These are phyloP conservation scores for Diutina siamensis DNA, from an alignment of 1,139 yeast genomes.

Conservation along the genomic window DNA sequence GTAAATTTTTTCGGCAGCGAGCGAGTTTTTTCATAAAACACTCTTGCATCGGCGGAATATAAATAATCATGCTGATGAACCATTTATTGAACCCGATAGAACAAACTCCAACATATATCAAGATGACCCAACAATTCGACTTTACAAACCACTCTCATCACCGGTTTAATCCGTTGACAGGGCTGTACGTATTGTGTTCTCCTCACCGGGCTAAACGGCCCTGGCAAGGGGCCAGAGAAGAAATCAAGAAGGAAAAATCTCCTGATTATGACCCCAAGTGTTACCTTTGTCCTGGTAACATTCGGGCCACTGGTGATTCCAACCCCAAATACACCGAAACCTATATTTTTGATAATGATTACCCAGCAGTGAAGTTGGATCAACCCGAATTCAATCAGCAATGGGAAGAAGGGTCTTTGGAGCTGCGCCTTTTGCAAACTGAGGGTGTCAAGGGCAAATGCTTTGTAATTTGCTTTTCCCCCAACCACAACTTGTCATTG, in stretches of 20 bases:
- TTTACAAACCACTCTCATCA: conserved; percentile 53
- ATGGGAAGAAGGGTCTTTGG: conserved; percentile 12
- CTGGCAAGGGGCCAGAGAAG: conserved; percentile 71
- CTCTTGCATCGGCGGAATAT: conserved; percentile 11
- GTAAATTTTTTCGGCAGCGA: conserved; percentile 6
- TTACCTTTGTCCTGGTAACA: conserved; percentile 65
- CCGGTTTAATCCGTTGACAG: conserved; percentile 55
- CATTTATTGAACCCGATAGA: conserved; percentile 5
- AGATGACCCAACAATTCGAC: conserved; percentile 19
- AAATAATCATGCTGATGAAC: conserved; percentile 11
- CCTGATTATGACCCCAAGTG: conserved; percentile 57
- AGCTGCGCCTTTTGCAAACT: conserved; percentile 38
- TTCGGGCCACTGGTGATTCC: conserved; percentile 50
- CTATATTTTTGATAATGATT: conserved; percentile 56
- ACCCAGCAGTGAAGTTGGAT: conserved; percentile 53
- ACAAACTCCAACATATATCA: conserved; percentile 2
- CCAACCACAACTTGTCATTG: conserved; percentile 57
- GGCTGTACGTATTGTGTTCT: conserved; percentile 56
- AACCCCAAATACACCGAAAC: conserved; percentile 53
- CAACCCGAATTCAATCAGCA: conserved; percentile 34
- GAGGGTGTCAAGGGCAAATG: conserved; percentile 60
- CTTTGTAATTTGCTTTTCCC: conserved; percentile 62
- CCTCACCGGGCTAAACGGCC: conserved; percentile 75
- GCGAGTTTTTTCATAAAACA: background rate
- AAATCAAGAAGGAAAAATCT: conserved; percentile 26